Base-by-base conservation (phyloP, 228 moss, liverwort and hornwort species). In the Sphagnum magellanicum region DNA sequence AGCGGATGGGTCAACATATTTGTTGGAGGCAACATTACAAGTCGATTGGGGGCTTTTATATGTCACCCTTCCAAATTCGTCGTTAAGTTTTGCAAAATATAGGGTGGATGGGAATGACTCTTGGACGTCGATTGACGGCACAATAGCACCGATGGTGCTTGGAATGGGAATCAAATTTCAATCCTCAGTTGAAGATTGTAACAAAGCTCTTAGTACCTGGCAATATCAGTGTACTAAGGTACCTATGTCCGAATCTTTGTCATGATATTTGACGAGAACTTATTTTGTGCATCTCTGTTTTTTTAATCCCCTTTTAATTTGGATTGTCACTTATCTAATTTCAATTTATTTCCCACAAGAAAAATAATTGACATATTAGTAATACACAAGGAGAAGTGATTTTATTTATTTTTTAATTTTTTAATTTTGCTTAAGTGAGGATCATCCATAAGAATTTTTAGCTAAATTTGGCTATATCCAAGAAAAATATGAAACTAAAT, bases 121-220 rank as follows among this genome's bases (percentile, higher is more conserved):
- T 12, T 79, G 79, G 74, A 16, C 50, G 0, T 48, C 71, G 13
- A n/a, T 79, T 49, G 11, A 63, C 50, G 32, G 50, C 10, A 67
- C 51, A 0, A 32, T 32, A 32, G 32, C 46, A 50, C 60, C 10
- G 6, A 10, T 32, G 8, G 59, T 71, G 50, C 7, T 59, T 48
- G 74, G 61, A 32, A 65, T 50, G 14, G 68, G 74, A 14, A 58
- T 79, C 52, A 74, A 70, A 49, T 79, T 79, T 47, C 59, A 57
- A 50, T 67, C 74, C 10, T 59, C 71, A 5, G 8, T 74, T 5
- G 10, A 68, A 59, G 71, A 79, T 50, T 79, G 79, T 70, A 79
- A 79, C 59, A 60, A 16, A 16, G 71, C 74, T 51, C 65, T 74
- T 61, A 47, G 64, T 16, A 52, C 17, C 9, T 55, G 71, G 5